A percentile compares a stretch with the other conserved stretches of the same genome.
Evolutionary conservation across 176 grass and related monocot genomes (phyloP).

Genomic region (Carex pumila): DNA sequence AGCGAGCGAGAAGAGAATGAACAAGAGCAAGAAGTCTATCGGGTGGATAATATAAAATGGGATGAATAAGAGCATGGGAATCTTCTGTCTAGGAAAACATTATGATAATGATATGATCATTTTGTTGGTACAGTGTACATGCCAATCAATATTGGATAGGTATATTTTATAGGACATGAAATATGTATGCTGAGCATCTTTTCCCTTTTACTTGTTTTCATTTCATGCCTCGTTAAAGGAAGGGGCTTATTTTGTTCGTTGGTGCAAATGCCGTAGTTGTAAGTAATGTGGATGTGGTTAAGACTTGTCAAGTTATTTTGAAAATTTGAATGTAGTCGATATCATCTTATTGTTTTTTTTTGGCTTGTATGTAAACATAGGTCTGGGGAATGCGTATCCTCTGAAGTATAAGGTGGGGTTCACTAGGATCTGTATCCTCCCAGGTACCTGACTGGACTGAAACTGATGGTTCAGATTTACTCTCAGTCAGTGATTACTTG

Average conservation of each 20-base stretch:
- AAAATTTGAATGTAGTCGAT: neutral
- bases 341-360: neutral
- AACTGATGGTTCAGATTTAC: no score
- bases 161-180: neutral
- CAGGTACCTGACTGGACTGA: no score
- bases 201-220: neutral
- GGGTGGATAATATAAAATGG: neutral
- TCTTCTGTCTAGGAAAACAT: no score
- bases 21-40: neutral
- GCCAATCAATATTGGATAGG: neutral
- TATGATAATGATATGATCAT: neutral
- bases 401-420: no score
- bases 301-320: neutral
- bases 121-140: conserved; percentile 6
- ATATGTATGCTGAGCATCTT: neutral
- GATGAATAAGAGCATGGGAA: conserved; percentile 6
- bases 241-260: neutral
- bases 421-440: no score
- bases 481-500: no score
- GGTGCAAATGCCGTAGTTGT: neutral
- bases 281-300: neutral
- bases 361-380: no score
- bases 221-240: neutral
- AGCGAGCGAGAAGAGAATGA: conserved; percentile 50
- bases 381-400: no score